Conservation (phyloP, 2,329 filamentous ascomycete genomes). For the Ophiognomonia clavigignenti-juglandacearum region DNA sequence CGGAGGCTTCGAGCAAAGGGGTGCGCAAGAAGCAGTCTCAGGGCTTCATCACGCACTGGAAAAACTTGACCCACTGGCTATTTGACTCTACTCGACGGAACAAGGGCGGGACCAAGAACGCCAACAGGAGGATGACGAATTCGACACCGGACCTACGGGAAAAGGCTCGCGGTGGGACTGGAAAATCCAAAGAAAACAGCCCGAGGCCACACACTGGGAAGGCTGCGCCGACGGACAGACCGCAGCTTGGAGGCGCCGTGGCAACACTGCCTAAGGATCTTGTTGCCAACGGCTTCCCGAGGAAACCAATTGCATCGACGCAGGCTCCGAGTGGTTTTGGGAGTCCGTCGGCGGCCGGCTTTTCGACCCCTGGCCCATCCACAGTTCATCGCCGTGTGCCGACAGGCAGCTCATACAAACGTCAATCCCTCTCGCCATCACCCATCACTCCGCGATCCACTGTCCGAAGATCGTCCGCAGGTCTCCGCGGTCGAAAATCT, state of each 20-base stretch:
- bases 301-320: conserved; percentile 13
- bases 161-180: conserved; percentile 39
- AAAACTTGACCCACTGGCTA: conserved; percentile 61
- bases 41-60: conserved; percentile 56
- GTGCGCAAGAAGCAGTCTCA: conserved; percentile 53
- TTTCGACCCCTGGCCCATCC: conserved; percentile 20
- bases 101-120: too few relatives aligned
- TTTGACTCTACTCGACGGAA: conserved; percentile 52
- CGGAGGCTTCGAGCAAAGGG: conserved; percentile 38
- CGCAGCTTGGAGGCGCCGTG: conserved; percentile 28
- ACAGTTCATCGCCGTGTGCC: conserved; percentile 23
- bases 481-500: conserved; percentile 86
- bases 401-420: conserved; percentile 49
- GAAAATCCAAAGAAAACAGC: conserved; percentile 47
- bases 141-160: conserved; percentile 56
- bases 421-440: conserved; percentile 79
- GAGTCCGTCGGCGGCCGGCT: conserved; percentile 26
- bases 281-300: conserved; percentile 45
- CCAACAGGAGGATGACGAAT: conserved; percentile 46
- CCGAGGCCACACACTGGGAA: conserved; percentile 59
- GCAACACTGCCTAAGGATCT: conserved; percentile 45
- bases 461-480: conserved; percentile 75
- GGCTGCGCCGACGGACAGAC: conserved; percentile 38
- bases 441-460: conserved; percentile 85
- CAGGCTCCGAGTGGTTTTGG: conserved; percentile 19